Percentiles rank a stretch among this genome's conserved stretches.
Evolutionary conservation across 495 filamentous ascomycete species (phyloP).

Genomic region (Polyplosphaeria fusca): DNA sequence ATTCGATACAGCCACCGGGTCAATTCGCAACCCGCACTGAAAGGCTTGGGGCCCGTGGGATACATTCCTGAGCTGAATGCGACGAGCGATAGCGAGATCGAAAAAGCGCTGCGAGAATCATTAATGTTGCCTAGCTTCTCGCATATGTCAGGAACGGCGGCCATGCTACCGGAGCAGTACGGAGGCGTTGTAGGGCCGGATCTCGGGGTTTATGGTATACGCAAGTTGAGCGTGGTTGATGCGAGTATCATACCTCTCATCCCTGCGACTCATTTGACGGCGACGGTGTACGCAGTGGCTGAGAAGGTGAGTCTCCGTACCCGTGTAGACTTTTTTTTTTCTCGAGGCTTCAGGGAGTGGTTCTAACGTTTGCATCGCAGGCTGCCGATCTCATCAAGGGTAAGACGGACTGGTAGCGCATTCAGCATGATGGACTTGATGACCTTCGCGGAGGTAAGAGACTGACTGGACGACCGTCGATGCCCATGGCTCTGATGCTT

Average conservation of each 20-base stretch:
- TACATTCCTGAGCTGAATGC: conserved; percentile 17
- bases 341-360: too few species aligned
- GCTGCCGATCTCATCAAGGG: not conserved
- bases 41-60: conserved; percentile 14
- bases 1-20: conserved; percentile 4
- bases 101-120: not conserved
- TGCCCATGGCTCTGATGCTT: not conserved
- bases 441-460: not conserved
- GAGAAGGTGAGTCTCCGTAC: too few species aligned
- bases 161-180: conserved; percentile 31
- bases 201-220: conserved; percentile 30
- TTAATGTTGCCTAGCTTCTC: conserved; percentile 7
- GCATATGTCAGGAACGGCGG: conserved; percentile 1
- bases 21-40: conserved; percentile 2
- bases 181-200: conserved; percentile 27
- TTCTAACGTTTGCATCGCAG: too few species aligned
- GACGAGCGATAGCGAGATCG: conserved; percentile 20
- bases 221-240: conserved; percentile 28
- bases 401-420: not conserved
- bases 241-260: conserved; percentile 32
- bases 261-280: conserved; percentile 14
- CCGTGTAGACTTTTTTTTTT: too few species aligned
- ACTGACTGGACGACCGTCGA: not conserved
- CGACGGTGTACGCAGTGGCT: conserved; percentile 31
- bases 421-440: not conserved